phyloP scores from a whole-genome alignment of 345 rosid species.

The Turritis glabra region DNA sequence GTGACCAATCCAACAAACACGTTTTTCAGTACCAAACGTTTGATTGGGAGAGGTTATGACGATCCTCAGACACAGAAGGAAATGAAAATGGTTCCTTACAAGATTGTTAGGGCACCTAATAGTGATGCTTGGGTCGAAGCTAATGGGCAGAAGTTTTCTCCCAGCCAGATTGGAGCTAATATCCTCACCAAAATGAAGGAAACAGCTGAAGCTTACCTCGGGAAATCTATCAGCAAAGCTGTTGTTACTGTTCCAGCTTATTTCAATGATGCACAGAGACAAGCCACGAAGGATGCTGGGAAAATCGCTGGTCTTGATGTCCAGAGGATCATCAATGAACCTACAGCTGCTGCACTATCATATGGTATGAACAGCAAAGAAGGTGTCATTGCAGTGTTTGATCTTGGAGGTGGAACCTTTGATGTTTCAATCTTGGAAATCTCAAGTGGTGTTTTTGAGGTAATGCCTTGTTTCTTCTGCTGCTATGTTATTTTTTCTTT shows the following conservation, averaged over 20 bases:
- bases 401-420: constrained; percentile 56
- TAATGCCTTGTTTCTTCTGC: constrained; percentile 12
- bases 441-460: constrained; percentile 59
- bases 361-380: constrained; percentile 54
- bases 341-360: constrained; percentile 54
- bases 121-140: constrained; percentile 61
- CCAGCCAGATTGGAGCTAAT: constrained; percentile 51
- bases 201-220: constrained; percentile 53
- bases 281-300: constrained; percentile 61
- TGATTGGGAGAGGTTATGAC: constrained; percentile 43
- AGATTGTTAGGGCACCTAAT: constrained; percentile 49
- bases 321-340: constrained; percentile 54
- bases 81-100: constrained; percentile 52
- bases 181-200: constrained; percentile 51
- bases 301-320: constrained; percentile 56
- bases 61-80: constrained; percentile 51
- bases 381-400: constrained; percentile 52
- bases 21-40: constrained; percentile 41
- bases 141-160: constrained; percentile 47
- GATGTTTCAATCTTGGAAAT: constrained; percentile 54
- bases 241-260: constrained; percentile 54
- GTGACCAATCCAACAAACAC: constrained; percentile 51
- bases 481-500: neutral
- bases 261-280: constrained; percentile 56
- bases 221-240: constrained; percentile 47